Percentiles rank a stretch among this genome's conserved stretches.
These are phyloP conservation scores for Sugiyamaella valdiviana DNA, from an alignment of 805 yeast genomes.

Conservation along the genomic window DNA sequence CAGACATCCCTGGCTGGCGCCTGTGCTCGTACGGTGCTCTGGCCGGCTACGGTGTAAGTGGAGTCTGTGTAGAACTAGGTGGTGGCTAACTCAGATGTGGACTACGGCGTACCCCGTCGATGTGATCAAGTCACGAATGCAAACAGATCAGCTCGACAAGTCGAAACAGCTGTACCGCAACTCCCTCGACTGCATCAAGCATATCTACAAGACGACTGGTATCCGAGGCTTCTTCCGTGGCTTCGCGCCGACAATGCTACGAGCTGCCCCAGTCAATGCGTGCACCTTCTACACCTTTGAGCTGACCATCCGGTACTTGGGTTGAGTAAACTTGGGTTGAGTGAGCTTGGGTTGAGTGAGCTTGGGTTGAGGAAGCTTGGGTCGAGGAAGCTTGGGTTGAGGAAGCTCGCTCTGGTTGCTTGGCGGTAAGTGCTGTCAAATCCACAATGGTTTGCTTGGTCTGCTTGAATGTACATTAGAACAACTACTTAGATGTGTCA, in stretches of 20 bases:
- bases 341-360: too few species aligned
- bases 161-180: conserved; percentile 53
- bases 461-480: too few species aligned
- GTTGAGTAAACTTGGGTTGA: conserved; percentile 20
- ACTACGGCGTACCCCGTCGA: conserved; percentile 78
- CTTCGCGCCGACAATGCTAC: conserved; percentile 80
- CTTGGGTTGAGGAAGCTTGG: too few species aligned
- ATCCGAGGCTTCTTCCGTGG: conserved; percentile 81
- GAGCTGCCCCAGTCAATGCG: conserved; percentile 98
- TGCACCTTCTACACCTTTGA: conserved; percentile 95
- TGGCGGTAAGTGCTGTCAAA: too few species aligned
- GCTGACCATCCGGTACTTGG: conserved; percentile 49
- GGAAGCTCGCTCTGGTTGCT: too few species aligned
- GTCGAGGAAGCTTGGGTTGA: too few species aligned
- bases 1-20: conserved; percentile 82
- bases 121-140: conserved; percentile 84
- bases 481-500: too few species aligned
- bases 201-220: conserved; percentile 55
- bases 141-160: conserved; percentile 60
- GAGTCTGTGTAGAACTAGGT: conserved; percentile 12
- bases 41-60: conserved; percentile 66
- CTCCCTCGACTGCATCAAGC: conserved; percentile 52
- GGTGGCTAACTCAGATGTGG: conserved; percentile 51
- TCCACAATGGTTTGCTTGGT: too few species aligned
- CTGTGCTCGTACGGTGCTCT: conserved; percentile 83